phyloP scores from a whole-genome alignment of 805 yeast species.

The Candida silvicultrix region DNA sequence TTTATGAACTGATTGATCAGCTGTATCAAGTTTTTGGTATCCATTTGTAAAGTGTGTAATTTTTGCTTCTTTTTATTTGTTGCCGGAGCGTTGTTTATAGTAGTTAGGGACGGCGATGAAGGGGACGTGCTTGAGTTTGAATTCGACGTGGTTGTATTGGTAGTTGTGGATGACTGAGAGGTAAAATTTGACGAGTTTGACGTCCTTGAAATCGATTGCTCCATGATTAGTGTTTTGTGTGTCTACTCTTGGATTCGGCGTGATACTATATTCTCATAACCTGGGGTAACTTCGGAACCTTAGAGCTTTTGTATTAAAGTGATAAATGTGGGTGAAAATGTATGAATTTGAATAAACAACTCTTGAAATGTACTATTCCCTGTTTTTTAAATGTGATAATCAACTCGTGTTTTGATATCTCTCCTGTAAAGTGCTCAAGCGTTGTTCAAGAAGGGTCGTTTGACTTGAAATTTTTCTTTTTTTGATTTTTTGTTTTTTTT shows the following conservation, averaged over 20 bases:
- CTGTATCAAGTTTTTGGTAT: conserved; percentile 28
- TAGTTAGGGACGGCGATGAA: conserved; percentile 4
- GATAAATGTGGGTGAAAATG: too few species aligned
- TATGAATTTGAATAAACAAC: not conserved
- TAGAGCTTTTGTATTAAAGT: not conserved
- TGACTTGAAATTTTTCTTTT: not conserved
- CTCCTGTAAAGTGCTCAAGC: not conserved
- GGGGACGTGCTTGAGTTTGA: conserved; percentile 3
- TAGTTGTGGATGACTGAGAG: conserved; percentile 13
- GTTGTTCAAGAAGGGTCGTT: not conserved
- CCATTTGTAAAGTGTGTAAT: not conserved
- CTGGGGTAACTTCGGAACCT: not conserved
- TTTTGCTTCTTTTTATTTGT: not conserved
- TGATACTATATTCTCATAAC: not conserved
- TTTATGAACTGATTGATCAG: conserved; percentile 50
- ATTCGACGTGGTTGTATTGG: conserved; percentile 1
- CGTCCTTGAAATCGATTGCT: not conserved
- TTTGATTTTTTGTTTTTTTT: not conserved
- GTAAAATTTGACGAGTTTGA: not conserved
- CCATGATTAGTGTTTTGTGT: not conserved
- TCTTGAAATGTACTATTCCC: too few species aligned
- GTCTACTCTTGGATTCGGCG: not conserved
- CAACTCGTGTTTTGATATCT: not conserved
- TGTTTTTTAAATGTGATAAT: too few species aligned
- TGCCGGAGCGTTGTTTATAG: not conserved